A percentile compares a stretch with the other conserved stretches of the same genome.
Evolutionary conservation across 768 basidiomycete genomes (phyloP).

Genomic region (Fibroporia radiculosa): DNA sequence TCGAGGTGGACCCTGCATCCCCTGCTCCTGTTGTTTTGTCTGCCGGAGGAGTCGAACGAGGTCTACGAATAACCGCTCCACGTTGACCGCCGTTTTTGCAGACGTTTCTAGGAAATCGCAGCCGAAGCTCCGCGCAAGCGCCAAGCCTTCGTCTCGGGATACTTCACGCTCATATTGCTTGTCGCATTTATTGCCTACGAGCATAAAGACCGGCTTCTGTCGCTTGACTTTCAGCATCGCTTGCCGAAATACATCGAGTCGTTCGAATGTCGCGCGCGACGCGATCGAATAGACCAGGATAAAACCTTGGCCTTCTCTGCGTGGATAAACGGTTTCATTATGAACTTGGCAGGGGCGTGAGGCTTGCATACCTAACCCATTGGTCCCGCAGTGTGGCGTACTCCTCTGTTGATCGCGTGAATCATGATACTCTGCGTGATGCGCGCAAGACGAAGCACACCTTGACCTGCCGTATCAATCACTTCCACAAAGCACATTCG

Average conservation of each 20-base stretch:
- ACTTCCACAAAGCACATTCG: conserved; percentile 95
- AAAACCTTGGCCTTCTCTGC: conserved; percentile 95
- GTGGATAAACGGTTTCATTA: neutral
- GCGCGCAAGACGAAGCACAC: conserved; percentile 34
- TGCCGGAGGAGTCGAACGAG: conserved; percentile 79
- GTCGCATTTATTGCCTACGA: conserved; percentile 96
- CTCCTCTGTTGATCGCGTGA: conserved; percentile 59
- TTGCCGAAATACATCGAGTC: conserved; percentile 83
- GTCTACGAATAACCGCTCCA: conserved; percentile 83
- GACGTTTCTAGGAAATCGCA: conserved; percentile 95
- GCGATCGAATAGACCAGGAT: conserved; percentile 96
- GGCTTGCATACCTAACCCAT: conserved; percentile 78
- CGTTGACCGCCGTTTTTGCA: conserved; percentile 92
- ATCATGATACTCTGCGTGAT: conserved; percentile 2
- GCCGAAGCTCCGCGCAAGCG: conserved; percentile 74
- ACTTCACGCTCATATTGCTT: conserved; percentile 89
- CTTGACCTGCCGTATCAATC: conserved; percentile 96
- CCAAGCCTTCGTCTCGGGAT: conserved; percentile 79
- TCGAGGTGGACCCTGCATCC: conserved; percentile 23
- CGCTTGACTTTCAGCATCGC: conserved; percentile 87
- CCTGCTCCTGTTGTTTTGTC: conserved; percentile 47
- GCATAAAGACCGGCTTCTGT: conserved; percentile 79
- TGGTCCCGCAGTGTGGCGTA: conserved; percentile 95
- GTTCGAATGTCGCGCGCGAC: conserved; percentile 86
- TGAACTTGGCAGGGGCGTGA: neutral